These are phyloP conservation scores for Discostella stelligeroides DNA, from an alignment of 108 stramenopile species.

Conservation along the genomic window DNA sequence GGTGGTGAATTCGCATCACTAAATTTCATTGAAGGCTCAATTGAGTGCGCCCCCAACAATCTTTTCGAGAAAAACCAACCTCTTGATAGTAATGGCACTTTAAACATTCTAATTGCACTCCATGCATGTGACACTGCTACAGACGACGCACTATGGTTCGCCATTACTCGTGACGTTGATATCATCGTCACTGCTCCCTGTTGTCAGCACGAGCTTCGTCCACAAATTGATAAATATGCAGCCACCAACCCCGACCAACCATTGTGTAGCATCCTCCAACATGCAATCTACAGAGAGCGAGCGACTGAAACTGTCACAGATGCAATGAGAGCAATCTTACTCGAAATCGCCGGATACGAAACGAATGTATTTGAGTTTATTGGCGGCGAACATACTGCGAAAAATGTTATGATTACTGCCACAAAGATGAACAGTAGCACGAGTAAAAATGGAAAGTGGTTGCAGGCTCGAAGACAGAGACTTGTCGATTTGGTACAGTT, in stretches of 20 bases:
- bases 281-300: slow-evolving; percentile 78
- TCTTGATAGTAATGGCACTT: slow-evolving; percentile 4
- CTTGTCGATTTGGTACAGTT: slow-evolving; percentile 55
- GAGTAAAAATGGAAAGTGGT: not conserved
- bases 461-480: slow-evolving; percentile 36
- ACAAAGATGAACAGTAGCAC: slow-evolving; percentile 20
- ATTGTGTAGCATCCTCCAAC: slow-evolving; percentile 60
- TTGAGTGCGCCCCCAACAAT: slow-evolving; percentile 49
- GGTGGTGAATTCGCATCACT: slow-evolving; percentile 63
- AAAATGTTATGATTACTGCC: slow-evolving; percentile 89
- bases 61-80: slow-evolving; percentile 8
- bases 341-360: slow-evolving; percentile 86
- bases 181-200: slow-evolving; percentile 85
- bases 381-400: slow-evolving; percentile 84
- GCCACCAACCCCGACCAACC: slow-evolving; percentile 44
- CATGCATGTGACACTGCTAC: slow-evolving; percentile 94
- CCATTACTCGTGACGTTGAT: slow-evolving; percentile 53
- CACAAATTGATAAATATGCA: slow-evolving; percentile 72
- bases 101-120: slow-evolving; percentile 79
- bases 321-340: slow-evolving; percentile 67
- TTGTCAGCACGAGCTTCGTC: slow-evolving; percentile 87
- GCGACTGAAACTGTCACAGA: slow-evolving; percentile 82
- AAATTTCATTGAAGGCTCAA: slow-evolving; percentile 65
- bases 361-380: slow-evolving; percentile 89
- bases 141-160: slow-evolving; percentile 80